Evolutionary conservation across 2,329 filamentous ascomycete genomes (phyloP).

Genomic region (Penicillium expansum): DNA sequence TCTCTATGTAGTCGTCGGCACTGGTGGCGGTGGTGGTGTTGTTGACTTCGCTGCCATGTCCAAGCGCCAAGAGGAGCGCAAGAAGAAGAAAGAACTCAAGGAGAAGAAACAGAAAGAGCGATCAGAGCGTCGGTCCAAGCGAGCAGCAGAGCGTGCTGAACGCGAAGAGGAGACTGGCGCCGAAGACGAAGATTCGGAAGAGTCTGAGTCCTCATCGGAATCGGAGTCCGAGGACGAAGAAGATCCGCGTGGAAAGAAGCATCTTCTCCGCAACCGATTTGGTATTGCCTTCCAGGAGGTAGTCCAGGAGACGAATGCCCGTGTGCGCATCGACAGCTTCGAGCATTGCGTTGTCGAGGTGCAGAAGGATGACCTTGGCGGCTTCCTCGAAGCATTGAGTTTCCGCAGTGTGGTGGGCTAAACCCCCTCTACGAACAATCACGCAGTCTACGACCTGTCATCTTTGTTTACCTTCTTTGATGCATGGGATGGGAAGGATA

Average conservation of each 20-base stretch:
- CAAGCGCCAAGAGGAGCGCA: conserved; percentile 64
- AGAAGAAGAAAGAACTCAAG: conserved; percentile 62
- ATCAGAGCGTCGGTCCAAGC: conserved; percentile 62
- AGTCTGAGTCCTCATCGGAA: conserved; percentile 57
- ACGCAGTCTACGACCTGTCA: conserved; percentile 26
- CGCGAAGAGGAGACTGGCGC: conserved; percentile 53
- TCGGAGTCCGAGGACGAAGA: conserved; percentile 56
- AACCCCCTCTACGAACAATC: conserved; percentile 14
- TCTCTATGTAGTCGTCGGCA: conserved; percentile 89
- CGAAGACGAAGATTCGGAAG: conserved; percentile 61
- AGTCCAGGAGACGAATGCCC: conserved; percentile 81
- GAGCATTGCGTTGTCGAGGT: conserved; percentile 97
- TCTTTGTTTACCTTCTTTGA: conserved; percentile 18
- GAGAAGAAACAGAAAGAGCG: conserved; percentile 61
- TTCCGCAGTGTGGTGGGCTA: conserved; percentile 77
- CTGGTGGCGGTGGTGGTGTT: conserved; percentile 79
- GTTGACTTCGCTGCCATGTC: conserved; percentile 64
- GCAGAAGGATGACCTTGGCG: conserved; percentile 88
- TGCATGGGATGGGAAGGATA: conserved; percentile 16
- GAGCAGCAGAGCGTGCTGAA: conserved; percentile 51
- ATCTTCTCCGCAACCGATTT: conserved; percentile 81
- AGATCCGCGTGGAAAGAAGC: conserved; percentile 55
- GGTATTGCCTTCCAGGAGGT: conserved; percentile 96
- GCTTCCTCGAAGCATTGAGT: conserved; percentile 87
- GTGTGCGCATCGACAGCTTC: conserved; percentile 92